Base-by-base conservation (phyloP, 2,329 filamentous ascomycete genomes). In the Colletotrichum sojae region DNA sequence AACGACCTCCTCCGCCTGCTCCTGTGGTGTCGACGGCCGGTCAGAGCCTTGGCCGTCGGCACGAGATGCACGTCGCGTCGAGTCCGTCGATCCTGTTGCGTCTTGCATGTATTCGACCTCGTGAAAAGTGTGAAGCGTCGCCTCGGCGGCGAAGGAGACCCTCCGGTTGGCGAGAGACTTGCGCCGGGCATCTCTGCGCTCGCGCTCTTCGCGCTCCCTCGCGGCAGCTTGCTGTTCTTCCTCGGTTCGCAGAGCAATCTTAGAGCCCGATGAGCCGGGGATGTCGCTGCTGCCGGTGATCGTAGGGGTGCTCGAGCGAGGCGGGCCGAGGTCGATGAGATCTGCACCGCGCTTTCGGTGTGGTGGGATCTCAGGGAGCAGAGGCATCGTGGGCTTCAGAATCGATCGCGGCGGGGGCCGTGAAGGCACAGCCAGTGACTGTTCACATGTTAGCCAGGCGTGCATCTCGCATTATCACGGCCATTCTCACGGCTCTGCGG, bases 61-160 rank as follows among this genome's bases (percentile, higher is more conserved):
- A 40, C 36, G 76, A 2, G 94, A 96, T 60, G 91, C 89, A 71
- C 93, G 88, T 73, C 94, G 85, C 13, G 92, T 94, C 12, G 91
- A 90, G 72, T 95, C 93, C 1, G 91, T 92, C 0, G 92, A 92
- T 8, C 91, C 92, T 1, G 94, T 97, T 20, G 94, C 94, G 77
- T 98, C 95, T 76, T 95, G 94, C 77, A 90, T 88, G 71, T 95
- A 92, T 76, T 98, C 95, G 52, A 98, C 89, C 64, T 96, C 95
- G 76, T 98, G 95, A 87, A 97, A 98, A 0, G 96, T 99, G 78
- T 99, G 96, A 43, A 99, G 86, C 4, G 96, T 99, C 13, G 96
- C 96, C 81, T 99, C 96, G 1, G 96, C 96, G 5, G 96, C 96
- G 80, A 99, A 99, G 0, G 95, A 98, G 40, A 99, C 96, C 76